Evolutionary conservation across 1,139 yeast species (phyloP), one percentile per base, ranked within the genome.

Genomic region (Arxiozyma slooffiae): DNA sequence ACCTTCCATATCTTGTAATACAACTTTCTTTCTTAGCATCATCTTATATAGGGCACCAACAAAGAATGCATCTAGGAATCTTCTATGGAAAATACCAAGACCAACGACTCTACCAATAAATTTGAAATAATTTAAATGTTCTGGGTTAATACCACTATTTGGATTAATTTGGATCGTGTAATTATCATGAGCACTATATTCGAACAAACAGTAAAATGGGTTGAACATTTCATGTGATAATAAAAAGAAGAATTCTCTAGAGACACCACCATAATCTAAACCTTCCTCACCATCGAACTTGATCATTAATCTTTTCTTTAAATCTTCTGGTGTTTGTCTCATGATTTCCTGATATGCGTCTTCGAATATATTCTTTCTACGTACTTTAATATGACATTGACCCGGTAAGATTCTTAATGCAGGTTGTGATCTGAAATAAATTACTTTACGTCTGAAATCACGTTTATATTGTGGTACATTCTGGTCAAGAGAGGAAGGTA

Each of bases 241-340:
- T 64, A 90, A 76, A 72, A 89, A 92, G 82, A 94, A 92, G 70
- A 88, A 92, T 70, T 92, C 99, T 74, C 98, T 80, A 30, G 97
- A 88, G 57, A 92, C 97, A 67, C 99, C 99, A 77, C 98, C 98
- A 67, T 92, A 92, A 75, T 92, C 99, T 61, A 94, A 78, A 69
- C 98, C 99, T 75, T 92, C 98, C 74, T 92, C 99, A 55, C 98
- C 98, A 61, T 92, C 98, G 63, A 94, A 92, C 69, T 92, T 90
- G 68, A 92, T 94, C 98, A 92, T 92, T 55, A 92, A 74, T 67
- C 98, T 80, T 76, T 92, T 94, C 78, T 92, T 94, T 71, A 92
- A 79, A 66, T 92, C 99, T 69, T 89, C 96, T 17, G 98, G 97
- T 1, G 97, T 82, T 73, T 94, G 98, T 68, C 98, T 83, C 98